Base-by-base conservation (phyloP, 2,329 filamentous ascomycete species). In the Salinomyces thailandicus region DNA sequence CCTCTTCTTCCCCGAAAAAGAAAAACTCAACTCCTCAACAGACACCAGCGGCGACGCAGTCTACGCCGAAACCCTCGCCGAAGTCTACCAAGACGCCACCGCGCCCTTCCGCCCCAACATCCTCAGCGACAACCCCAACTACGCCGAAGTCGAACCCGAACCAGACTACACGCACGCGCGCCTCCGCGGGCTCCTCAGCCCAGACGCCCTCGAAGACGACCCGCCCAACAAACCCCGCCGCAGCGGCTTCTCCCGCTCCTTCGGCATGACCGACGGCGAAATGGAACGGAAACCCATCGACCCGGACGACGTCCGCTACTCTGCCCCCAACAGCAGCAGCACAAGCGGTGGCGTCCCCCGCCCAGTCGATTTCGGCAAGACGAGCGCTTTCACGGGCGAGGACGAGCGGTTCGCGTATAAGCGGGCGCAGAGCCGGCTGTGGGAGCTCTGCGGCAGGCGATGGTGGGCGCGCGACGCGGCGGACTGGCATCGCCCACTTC, bases 401-500 rank as follows among this genome's bases (percentile, higher is more conserved):
- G 84, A 89, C 55, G 83, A 89, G 57, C 68, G 75, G 9, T 91
- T 91, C 54, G 83, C 83, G 0, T 87, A 85, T 49, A 84, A 84
- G 58, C 69, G 84, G 16, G 84, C 83, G 2, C 69, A 75, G 29
- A 84, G 79, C 46, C 66, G 84, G n/a, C 62, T 91, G 3, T 91
- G 82, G 83, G 82, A 91, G 61, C 75, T 91, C 54, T 89, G 82
- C 57, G 75, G 81, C 13, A 67, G 66, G 24, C 65, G 71, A 42
- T 89, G 83, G 83, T 84, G 85, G 63, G 68, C 69, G 2, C 62
- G 81, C 31, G 64, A 61, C 3, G 72, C 71, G 3, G 61, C 67
- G 5, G 67, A 60, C 5, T 87, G 82, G 81, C 81, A 79, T 73
- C 71, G 71, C 43, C 82, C 82, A 2, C 52, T 86, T 26, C 71